phyloP scores from a whole-genome alignment of 805 yeast species.

The Yarrowia yakushimensis region DNA sequence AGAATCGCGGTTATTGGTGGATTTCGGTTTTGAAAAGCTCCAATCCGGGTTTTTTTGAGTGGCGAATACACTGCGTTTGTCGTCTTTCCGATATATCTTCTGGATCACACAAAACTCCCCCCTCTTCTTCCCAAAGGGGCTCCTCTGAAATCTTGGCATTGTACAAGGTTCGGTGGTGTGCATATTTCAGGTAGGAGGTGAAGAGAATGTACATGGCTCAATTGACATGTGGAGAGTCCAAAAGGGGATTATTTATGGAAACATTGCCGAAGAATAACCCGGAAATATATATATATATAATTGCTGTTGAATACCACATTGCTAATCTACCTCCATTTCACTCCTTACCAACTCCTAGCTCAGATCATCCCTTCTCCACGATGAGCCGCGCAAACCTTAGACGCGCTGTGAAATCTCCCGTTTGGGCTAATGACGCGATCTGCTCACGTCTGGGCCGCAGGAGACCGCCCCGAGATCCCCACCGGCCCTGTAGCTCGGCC shows the following conservation, averaged over 20 bases:
- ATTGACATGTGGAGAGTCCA: too few species aligned
- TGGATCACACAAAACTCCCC: neutral
- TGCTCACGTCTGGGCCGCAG: conserved; percentile 7
- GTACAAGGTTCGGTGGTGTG: conserved; percentile 8
- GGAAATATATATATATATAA: too few species aligned
- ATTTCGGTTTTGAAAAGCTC: neutral
- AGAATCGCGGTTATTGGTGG: neutral
- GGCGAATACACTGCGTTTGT: neutral
- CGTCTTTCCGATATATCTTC: neutral
- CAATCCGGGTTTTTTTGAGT: neutral
- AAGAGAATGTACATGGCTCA: neutral
- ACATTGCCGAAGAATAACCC: too few species aligned
- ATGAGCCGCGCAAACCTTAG: neutral
- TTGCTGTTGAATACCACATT: too few species aligned
- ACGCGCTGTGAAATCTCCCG: neutral
- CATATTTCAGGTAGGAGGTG: conserved; percentile 6
- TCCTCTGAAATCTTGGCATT: neutral
- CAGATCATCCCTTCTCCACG: too few species aligned
- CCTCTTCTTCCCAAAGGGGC: neutral
- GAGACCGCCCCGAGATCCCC: neutral
- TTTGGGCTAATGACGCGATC: conserved; percentile 10
- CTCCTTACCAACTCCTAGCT: too few species aligned
- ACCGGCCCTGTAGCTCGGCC: neutral
- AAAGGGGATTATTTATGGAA: too few species aligned
- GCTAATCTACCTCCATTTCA: neutral